Evolutionary conservation across 139 green algal species (phyloP), one percentile per base, ranked within the genome.

Genomic region (Gonium pectorale): DNA sequence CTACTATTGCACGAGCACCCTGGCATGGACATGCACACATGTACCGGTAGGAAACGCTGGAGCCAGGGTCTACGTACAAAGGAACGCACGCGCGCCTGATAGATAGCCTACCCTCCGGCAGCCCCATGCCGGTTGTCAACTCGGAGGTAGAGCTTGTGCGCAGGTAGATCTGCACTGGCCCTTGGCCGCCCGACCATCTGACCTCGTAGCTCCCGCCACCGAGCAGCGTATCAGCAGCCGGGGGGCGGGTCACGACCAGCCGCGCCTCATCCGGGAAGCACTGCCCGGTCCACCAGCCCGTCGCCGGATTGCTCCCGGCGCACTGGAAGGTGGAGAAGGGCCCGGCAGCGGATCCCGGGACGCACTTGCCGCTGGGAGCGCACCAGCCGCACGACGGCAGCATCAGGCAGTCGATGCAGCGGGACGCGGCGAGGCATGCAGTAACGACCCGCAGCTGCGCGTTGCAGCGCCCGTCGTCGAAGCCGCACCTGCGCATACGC

Each of bases 301-400:
- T 22, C 15, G 11, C 46, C 11, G 46, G 13, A 54, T 54, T 67
- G 59, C 13, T 33, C 17, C 13, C 22, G 9, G 27, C 5, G 38
- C 73, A 81, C 37, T 3, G 54, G 73, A 59, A 67, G 27, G 35
- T 54, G 0, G 52, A 29, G 27, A 40, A 22, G 24, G 73, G 73
- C 24, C 54, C 73, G 4, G 37, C 54, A 24, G 24, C 26, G 54
- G 54, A n/a, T 21, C 73, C 73, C 15, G 73, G 54, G 21, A 81
- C 1, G 52, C 73, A 81, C 0, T 21, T 54, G 73, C 27, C 54
- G 24, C 41, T 44, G 67, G 37, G 9, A 13, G 35, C 52, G 27
- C 73, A 81, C 73, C 73, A 81, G 54, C 73, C 73, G 73, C 73
- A 81, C 7, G 52, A 24, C 5, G 73, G 13, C 22, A 41, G 35